phyloP scores from a whole-genome alignment of 495 filamentous ascomycete species.

The Penicillium salamii region DNA sequence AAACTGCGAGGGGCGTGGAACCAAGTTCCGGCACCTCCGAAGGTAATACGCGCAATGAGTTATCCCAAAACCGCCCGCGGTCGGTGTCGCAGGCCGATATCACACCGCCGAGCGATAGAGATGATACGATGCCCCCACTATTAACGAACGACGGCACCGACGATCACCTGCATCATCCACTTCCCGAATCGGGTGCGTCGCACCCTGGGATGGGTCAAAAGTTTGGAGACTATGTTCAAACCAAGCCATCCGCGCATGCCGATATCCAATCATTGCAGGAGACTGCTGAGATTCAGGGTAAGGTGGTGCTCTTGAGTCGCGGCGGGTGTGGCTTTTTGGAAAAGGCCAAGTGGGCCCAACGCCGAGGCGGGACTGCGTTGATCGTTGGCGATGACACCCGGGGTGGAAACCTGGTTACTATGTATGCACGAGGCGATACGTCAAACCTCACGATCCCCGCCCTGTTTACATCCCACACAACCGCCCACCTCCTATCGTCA shows the following conservation, averaged over 20 bases:
- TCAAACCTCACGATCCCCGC: conserved; percentile 93
- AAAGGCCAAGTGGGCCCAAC: conserved; percentile 95
- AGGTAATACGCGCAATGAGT: conserved; percentile 23
- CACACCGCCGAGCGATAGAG: conserved; percentile 17
- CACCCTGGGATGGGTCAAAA: conserved; percentile 32
- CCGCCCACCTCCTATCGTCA: conserved; percentile 88
- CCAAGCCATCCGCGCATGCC: conserved; percentile 60
- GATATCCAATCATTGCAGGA: conserved; percentile 96
- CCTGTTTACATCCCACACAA: conserved; percentile 91
- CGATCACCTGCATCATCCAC: conserved; percentile 77
- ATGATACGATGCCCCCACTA: conserved; percentile 18
- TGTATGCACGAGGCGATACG: conserved; percentile 94
- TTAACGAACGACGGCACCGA: conserved; percentile 79
- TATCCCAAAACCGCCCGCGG: conserved; percentile 20
- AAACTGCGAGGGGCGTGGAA: conserved; percentile 23
- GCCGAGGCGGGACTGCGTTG: conserved; percentile 80
- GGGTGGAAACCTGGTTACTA: conserved; percentile 82
- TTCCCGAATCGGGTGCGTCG: conserved; percentile 46
- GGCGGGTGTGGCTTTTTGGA: conserved; percentile 96
- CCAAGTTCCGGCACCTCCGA: conserved; percentile 28
- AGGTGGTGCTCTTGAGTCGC: conserved; percentile 83
- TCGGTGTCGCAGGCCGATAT: conserved; percentile 27
- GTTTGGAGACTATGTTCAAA: conserved; percentile 40
- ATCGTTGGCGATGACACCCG: conserved; percentile 93
- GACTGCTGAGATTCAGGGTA: conserved; percentile 89